Evolutionary conservation across 805 yeast genomes (phyloP), one percentile per base, ranked within the genome.

Genomic region (Metschnikowia lunata): DNA sequence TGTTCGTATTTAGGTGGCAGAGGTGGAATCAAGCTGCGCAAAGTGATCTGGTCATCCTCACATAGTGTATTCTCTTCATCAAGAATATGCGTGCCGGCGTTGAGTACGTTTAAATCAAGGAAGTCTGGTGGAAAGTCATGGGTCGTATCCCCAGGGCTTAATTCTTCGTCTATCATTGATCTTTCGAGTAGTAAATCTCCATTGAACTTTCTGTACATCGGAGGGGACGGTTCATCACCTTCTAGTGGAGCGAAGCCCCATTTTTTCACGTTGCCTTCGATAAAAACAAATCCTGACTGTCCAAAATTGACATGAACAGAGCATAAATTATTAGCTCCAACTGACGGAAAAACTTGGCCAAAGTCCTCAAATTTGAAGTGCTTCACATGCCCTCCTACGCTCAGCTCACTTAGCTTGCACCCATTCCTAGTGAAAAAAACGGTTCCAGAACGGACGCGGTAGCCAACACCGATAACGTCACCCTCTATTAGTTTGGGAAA

Each of bases 351-450:
- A 29, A 93, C 49, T 51, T 78, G 82, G 3, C 70, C 73, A 18
- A 37, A 30, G 32, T 57, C 50, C 4, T 64, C 61, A 51, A 79
- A 71, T 51, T 78, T 82, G 74, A 88, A 82, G 37, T 87, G 82
- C 54, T 78, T 82, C 29, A 83, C 64, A 57, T 85, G 93, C 2
- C 91, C 91, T 10, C 91, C 93, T 30, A 88, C 74, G 40, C 82
- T 82, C 41, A 86, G 83, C 59, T 90, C 97, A 32, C 79, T 78
- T 26, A 93, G 67, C 59, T 88, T 88, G 60, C 88, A 88, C 27
- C 99, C 99, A 57, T 93, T 93, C 52, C 96, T 76, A 0, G 99
- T 93, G 72, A 90, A 93, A 57, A 93, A 93, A 0, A 93, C 76
- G 0, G 96, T 82, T 2, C 97, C 96, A 13, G 87, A 73, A 36